Evolutionary conservation across 768 basidiomycete species (phyloP).

Genomic region (Cantharellus anzutake): DNA sequence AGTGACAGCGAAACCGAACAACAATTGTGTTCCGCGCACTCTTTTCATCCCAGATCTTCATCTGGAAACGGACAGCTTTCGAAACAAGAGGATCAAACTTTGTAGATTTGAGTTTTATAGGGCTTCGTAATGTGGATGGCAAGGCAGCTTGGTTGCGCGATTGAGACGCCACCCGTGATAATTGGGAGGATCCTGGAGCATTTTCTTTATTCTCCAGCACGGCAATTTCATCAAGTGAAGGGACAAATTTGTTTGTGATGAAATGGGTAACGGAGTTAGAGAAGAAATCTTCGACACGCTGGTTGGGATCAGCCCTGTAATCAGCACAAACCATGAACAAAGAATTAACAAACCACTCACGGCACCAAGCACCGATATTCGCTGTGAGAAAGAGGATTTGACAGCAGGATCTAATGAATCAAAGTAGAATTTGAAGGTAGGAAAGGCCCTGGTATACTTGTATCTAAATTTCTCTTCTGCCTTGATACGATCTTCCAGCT

Average conservation of each 20-base stretch:
- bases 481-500: slow-evolving; percentile 8
- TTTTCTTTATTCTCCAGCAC: slow-evolving; percentile 17
- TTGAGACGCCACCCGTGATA: background rate
- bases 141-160: background rate
- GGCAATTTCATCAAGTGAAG: slow-evolving; percentile 18
- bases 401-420: slow-evolving; percentile 34
- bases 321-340: slow-evolving; percentile 1
- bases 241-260: slow-evolving; percentile 35
- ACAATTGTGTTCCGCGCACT: slow-evolving; percentile 15
- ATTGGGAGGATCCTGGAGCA: background rate
- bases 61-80: slow-evolving; percentile 48
- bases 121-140: slow-evolving; percentile 3
- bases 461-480: slow-evolving; percentile 42
- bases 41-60: slow-evolving; percentile 71
- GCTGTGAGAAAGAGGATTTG: slow-evolving; percentile 28
- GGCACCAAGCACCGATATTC: slow-evolving; percentile 50
- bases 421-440: slow-evolving; percentile 69
- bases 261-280: slow-evolving; percentile 74
- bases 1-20: background rate
- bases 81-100: slow-evolving; percentile 33
- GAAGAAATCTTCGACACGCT: slow-evolving; percentile 83
- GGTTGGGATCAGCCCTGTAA: background rate
- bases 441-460: slow-evolving; percentile 77
- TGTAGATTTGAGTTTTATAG: slow-evolving; percentile 6
- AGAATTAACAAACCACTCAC: slow-evolving; percentile 30